Evolutionary conservation across 2,329 filamentous ascomycete species (phyloP).

Genomic region (Penicillium digitatum): DNA sequence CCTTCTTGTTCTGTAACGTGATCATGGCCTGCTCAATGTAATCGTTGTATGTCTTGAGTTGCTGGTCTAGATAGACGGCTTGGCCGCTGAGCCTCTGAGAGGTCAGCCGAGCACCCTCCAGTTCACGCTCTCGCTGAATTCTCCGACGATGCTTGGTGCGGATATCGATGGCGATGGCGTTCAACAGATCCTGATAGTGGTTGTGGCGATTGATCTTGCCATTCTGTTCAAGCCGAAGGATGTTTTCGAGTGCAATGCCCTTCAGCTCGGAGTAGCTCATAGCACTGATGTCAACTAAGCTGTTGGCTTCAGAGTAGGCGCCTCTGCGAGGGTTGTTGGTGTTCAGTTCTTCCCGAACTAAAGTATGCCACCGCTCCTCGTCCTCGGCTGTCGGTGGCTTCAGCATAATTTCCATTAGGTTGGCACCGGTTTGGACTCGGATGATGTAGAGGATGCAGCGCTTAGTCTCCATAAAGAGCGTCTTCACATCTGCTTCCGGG

Average conservation of each 20-base stretch:
- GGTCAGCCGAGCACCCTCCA: slow-evolving; percentile 59
- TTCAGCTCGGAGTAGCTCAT: slow-evolving; percentile 93
- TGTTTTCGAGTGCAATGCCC: slow-evolving; percentile 86
- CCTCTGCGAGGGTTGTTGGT: slow-evolving; percentile 66
- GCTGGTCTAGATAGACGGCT: slow-evolving; percentile 86
- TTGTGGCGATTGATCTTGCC: slow-evolving; percentile 84
- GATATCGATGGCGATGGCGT: slow-evolving; percentile 94
- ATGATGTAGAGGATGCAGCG: slow-evolving; percentile 97
- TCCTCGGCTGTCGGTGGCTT: slow-evolving; percentile 84
- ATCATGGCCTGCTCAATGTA: slow-evolving; percentile 99
- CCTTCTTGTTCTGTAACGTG: slow-evolving; percentile 94
- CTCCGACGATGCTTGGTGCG: slow-evolving; percentile 91
- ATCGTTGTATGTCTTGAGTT: slow-evolving; percentile 96
- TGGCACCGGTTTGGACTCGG: slow-evolving; percentile 84
- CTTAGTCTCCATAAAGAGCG: slow-evolving; percentile 97
- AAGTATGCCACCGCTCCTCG: slow-evolving; percentile 76
- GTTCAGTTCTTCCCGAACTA: slow-evolving; percentile 77
- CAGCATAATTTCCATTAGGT: slow-evolving; percentile 91
- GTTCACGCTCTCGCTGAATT: slow-evolving; percentile 83
- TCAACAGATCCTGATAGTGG: slow-evolving; percentile 95
- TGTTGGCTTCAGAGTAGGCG: slow-evolving; percentile 83
- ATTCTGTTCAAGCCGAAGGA: slow-evolving; percentile 79
- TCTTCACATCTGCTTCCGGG: slow-evolving; percentile 85
- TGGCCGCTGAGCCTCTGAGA: slow-evolving; percentile 53
- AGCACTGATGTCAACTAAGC: slow-evolving; percentile 78